Base-by-base conservation (phyloP, 2,329 filamentous ascomycete genomes). In the Penicillium nordicum region DNA sequence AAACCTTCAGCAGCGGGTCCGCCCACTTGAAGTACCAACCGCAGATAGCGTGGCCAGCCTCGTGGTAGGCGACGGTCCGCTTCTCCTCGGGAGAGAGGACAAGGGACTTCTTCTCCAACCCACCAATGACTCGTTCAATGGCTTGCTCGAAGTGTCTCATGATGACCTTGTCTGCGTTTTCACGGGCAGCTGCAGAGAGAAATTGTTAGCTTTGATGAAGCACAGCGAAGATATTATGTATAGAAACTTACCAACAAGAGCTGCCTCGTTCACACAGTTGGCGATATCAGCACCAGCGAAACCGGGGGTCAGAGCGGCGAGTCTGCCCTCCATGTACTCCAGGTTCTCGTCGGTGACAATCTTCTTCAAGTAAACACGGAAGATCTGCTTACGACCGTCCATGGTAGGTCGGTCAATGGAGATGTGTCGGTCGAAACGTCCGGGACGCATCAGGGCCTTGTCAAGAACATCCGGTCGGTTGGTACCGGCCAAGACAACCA, bases 241-340 rank as follows among this genome's bases (percentile, higher is more conserved):
- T 37, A 9, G 46, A 12, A 53, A 75, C 88, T 73, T 83, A 96
- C 92, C 94, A 72, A 97, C 93, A 45, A 99, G 80, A 54, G 94
- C 94, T 63, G 94, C 94, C 80, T 99, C 94, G 71, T 99, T 99
- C 67, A 96, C 92, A 72, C 92, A 96, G 75, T 99, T 99, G 71
- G 94, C 92, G 75, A 99, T 99, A 73, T 99, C 94, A 46, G 94
- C 94, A 76, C 94, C 94, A 54, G 93, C 93, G 76, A 99, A 99
- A 32, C 94, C 94, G 53, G 94, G 94, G 4, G 94, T 99, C 64
- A 99, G 80, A 43, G 94, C 93, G 53, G 94, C 87, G 46, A 99
- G 84, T 67, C 94, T 88, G 58, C 94, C 94, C 64, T 90, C 88
- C 44, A 99, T 80, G 70, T 91, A 88, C 40, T 96, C 91, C 60